A percentile compares a stretch with the other conserved stretches of the same genome.
Conservation (phyloP, 2,329 filamentous ascomycete genomes). For the Claviceps sp. region DNA sequence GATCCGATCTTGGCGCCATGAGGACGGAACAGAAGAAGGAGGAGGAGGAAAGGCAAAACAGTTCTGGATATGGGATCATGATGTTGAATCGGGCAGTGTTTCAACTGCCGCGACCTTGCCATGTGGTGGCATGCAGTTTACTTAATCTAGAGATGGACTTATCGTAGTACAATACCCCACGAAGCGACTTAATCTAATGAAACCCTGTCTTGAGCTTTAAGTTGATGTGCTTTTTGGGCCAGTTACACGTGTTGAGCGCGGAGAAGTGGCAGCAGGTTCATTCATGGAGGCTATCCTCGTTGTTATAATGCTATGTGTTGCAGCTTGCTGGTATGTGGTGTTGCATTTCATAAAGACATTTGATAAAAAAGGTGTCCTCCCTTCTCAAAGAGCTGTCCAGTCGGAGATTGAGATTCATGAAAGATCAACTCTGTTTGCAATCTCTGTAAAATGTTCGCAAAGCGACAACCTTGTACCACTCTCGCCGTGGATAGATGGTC, state of each 20-base stretch:
- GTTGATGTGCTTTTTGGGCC: neutral
- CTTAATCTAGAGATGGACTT: constrained; percentile 2
- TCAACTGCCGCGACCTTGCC: neutral
- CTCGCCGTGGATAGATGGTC: too few species aligned
- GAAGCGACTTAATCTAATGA: constrained; percentile 5
- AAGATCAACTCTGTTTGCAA: too few species aligned
- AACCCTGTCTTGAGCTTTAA: neutral
- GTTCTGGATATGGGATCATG: neutral
- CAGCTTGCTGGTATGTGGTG: too few species aligned
- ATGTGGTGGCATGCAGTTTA: neutral
- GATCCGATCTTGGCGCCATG: neutral
- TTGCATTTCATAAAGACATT: too few species aligned
- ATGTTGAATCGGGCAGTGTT: neutral
- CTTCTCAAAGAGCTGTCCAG: too few species aligned
- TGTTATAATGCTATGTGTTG: too few species aligned
- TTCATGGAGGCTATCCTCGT: too few species aligned
- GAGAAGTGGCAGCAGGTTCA: too few species aligned
- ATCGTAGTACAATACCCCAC: constrained; percentile 6
- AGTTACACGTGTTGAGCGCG: neutral
- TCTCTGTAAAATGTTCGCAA: too few species aligned
- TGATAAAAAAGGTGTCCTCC: too few species aligned
- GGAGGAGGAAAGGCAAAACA: neutral
- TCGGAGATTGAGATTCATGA: too few species aligned
- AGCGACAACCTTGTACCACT: too few species aligned
- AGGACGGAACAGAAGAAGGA: neutral